phyloP scores from a whole-genome alignment of 1,284 basidiomycete species.

The Gomphus sp. region DNA sequence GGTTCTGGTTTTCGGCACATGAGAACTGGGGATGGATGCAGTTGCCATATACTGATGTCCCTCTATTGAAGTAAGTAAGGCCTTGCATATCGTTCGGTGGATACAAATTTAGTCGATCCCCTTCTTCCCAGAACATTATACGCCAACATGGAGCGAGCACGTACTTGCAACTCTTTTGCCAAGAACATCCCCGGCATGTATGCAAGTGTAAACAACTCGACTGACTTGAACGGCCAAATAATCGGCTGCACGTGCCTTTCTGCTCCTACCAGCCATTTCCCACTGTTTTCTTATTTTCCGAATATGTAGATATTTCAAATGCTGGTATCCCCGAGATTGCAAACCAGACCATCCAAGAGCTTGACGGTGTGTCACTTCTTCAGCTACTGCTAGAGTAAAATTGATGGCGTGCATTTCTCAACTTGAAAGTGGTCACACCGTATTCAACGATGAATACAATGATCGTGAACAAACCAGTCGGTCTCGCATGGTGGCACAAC shows the following conservation, averaged over 20 bases:
- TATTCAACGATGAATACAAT: constrained; percentile 8
- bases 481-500: constrained; percentile 7
- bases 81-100: background rate
- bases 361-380: background rate
- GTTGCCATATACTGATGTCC: constrained; percentile 5
- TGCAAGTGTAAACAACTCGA: constrained; percentile 7
- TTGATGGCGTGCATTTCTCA: background rate
- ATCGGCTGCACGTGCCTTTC: background rate
- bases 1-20: constrained; percentile 6
- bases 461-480: constrained; percentile 4
- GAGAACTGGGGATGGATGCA: constrained; percentile 7
- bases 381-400: background rate
- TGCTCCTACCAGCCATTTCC: background rate
- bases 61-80: constrained; percentile 3
- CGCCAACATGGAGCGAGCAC: constrained; percentile 4
- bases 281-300: background rate
- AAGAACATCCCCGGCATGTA: background rate
- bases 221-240: constrained; percentile 2
- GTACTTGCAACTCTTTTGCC: constrained; percentile 1
- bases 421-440: constrained; percentile 1
- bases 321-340: constrained; percentile 3
- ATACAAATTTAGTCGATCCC: background rate
- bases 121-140: background rate
- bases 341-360: constrained; percentile 5
- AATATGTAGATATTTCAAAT: constrained; percentile 1